These are phyloP conservation scores for Aureobasidium melanogenum DNA, from an alignment of 2,329 filamentous ascomycete genomes.

Conservation along the genomic window DNA sequence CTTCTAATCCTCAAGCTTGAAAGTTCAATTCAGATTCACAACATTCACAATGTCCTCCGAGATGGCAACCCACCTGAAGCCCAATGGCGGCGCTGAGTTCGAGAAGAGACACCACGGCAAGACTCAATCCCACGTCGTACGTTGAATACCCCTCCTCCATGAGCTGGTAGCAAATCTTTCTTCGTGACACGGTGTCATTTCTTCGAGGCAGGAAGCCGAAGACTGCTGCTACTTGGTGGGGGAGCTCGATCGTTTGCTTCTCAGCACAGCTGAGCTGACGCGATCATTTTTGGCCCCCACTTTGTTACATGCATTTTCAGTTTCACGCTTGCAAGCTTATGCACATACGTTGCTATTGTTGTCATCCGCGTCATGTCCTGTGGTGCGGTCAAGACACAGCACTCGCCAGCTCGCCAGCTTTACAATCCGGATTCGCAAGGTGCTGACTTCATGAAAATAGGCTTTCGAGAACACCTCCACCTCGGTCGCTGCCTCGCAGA, in stretches of 20 bases:
- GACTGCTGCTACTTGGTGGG: neutral
- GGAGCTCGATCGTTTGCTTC: neutral
- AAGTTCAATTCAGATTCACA: slow-evolving; percentile 1
- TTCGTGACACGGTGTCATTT: neutral
- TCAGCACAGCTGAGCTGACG: slow-evolving; percentile 1
- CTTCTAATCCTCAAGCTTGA: neutral
- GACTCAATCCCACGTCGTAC: slow-evolving; percentile 77
- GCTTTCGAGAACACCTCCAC: slow-evolving; percentile 99
- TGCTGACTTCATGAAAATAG: slow-evolving; percentile 41
- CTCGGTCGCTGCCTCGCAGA: slow-evolving; percentile 94
- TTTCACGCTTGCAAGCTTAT: neutral
- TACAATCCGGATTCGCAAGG: neutral
- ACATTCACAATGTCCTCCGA: slow-evolving; percentile 2
- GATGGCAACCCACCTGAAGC: slow-evolving; percentile 80
- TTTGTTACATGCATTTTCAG: neutral
- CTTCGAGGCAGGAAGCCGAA: neutral
- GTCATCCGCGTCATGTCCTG: neutral
- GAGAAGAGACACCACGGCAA: slow-evolving; percentile 69
- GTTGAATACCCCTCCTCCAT: slow-evolving; percentile 29
- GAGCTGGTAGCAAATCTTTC: neutral
- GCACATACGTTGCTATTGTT: neutral
- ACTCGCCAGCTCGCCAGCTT: neutral
- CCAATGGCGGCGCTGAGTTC: slow-evolving; percentile 39
- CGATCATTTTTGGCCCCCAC: neutral
- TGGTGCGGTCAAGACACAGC: neutral